Conservation (phyloP, 2,329 filamentous ascomycete species). For the Paramyrothecium sp. region DNA sequence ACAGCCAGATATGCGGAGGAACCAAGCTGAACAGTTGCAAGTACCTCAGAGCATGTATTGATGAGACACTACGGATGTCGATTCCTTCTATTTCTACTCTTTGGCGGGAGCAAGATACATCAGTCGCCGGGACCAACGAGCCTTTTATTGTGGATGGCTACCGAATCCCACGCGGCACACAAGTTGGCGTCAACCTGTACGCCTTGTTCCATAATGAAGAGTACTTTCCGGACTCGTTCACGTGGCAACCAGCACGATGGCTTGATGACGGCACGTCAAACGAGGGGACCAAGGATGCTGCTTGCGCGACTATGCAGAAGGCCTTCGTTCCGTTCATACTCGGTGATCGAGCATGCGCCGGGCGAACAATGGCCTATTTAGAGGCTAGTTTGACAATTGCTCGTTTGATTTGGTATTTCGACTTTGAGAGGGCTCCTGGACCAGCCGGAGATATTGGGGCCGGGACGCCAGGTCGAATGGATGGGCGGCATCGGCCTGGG, state of each 20-base stretch:
- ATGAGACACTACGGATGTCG: constrained; percentile 2
- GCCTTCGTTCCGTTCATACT: not conserved
- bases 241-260: not conserved
- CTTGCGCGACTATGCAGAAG: not conserved
- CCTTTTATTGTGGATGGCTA: not conserved
- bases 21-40: constrained; percentile 1
- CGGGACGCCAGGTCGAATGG: not conserved
- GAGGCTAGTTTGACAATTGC: not conserved
- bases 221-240: constrained; percentile 1
- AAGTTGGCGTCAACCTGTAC: not conserved
- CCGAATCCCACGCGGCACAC: not conserved
- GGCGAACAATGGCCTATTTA: not conserved
- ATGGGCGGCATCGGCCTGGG: not conserved
- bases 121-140: not conserved
- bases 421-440: not conserved
- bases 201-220: not conserved
- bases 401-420: not conserved
- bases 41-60: constrained; percentile 2
- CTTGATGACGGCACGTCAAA: no score
- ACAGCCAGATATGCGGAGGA: constrained; percentile 6
- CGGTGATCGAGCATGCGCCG: not conserved
- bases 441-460: not conserved
- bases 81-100: not conserved
- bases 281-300: not conserved
- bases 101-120: not conserved